Conservation (phyloP, 2,329 filamentous ascomycete species). For the Epicoccum nigrum region DNA sequence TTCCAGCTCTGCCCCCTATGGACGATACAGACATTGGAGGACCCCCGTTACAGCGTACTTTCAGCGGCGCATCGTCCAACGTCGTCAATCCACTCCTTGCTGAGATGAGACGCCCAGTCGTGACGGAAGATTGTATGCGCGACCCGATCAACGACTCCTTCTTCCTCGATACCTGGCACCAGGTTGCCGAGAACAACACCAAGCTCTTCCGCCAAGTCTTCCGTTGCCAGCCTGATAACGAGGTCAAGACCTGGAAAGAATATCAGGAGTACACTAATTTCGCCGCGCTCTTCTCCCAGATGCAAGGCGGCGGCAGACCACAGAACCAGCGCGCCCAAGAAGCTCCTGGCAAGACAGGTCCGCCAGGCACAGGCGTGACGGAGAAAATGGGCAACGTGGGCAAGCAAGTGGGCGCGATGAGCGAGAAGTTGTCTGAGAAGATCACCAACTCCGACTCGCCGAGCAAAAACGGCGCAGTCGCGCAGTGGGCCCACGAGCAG, state of each 20-base stretch:
- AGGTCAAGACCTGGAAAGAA: conserved; percentile 90
- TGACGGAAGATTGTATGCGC: conserved; percentile 91
- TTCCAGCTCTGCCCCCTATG: conserved; percentile 70
- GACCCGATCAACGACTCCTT: conserved; percentile 85
- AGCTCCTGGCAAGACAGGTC: conserved; percentile 56
- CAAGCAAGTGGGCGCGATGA: conserved; percentile 31
- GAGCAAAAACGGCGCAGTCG: conserved; percentile 37
- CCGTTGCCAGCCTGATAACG: conserved; percentile 94
- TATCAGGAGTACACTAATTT: conserved; percentile 87
- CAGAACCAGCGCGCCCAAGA: conserved; percentile 57
- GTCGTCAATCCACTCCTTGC: conserved; percentile 58
- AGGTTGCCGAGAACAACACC: conserved; percentile 91
- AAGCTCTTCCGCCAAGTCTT: conserved; percentile 93
- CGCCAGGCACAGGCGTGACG: conserved; percentile 50
- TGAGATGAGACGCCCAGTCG: conserved; percentile 74
- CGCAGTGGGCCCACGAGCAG: conserved; percentile 49
- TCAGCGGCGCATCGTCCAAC: conserved; percentile 55
- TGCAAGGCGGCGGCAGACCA: conserved; percentile 62
- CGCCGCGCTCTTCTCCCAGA: conserved; percentile 74
- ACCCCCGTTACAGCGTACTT: conserved; percentile 65
- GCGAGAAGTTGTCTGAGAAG: conserved; percentile 42
- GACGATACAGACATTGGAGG: conserved; percentile 87
- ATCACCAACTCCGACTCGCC: conserved; percentile 28
- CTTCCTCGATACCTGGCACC: conserved; percentile 85
- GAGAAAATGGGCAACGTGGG: conserved; percentile 36